phyloP scores from a whole-genome alignment of 2,329 filamentous ascomycete genomes.

The Ceratocystiopsis minuta region DNA sequence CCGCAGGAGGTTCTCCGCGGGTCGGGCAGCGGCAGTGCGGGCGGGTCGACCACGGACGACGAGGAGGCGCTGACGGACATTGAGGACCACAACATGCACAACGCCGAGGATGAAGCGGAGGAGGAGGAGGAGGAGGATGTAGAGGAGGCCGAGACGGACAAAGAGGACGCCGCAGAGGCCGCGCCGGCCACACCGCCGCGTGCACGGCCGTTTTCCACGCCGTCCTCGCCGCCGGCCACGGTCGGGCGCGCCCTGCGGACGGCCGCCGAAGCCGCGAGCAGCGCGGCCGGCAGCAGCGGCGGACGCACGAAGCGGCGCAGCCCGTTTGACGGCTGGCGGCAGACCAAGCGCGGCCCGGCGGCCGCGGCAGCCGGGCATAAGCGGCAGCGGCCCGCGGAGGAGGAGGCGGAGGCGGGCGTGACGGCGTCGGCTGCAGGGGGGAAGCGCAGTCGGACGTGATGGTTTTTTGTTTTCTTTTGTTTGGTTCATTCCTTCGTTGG shows the following conservation, averaged over 20 bases:
- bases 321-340: constrained; percentile 51
- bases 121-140: constrained; percentile 21
- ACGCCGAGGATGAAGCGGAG: constrained; percentile 38
- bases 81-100: constrained; percentile 27
- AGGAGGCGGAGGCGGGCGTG: constrained; percentile 14
- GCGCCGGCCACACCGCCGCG: constrained; percentile 29
- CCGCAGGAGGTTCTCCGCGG: constrained; percentile 28
- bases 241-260: constrained; percentile 18
- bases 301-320: constrained; percentile 22
- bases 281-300: constrained; percentile 13
- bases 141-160: constrained; percentile 20
- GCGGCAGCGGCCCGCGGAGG: constrained; percentile 18
- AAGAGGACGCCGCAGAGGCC: constrained; percentile 18
- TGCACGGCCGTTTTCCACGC: constrained; percentile 32
- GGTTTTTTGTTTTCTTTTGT: constrained; percentile 2
- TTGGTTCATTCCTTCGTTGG: background rate
- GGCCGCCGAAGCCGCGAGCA: constrained; percentile 25
- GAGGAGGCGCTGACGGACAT: constrained; percentile 43
- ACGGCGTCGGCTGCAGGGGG: constrained; percentile 11
- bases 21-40: constrained; percentile 20
- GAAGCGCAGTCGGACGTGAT: constrained; percentile 20
- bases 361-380: constrained; percentile 20
- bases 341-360: constrained; percentile 34
- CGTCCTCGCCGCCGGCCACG: constrained; percentile 45
- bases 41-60: constrained; percentile 24